These are phyloP conservation scores for Podila horticola DNA, from an alignment of 192 early-diverging fungal species.

Conservation along the genomic window DNA sequence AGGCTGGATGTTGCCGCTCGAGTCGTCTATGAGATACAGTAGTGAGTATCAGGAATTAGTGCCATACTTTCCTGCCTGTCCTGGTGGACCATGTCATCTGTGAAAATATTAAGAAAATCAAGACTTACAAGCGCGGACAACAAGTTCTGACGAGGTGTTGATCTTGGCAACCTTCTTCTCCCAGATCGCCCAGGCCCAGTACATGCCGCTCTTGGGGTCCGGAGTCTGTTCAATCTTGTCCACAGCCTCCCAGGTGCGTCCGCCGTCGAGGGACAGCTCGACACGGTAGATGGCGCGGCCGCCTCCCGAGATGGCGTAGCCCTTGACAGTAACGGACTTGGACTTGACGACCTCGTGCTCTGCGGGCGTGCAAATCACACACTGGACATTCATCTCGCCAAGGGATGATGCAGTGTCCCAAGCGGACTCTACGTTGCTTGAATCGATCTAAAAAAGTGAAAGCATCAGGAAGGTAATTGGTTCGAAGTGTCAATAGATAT, in stretches of 20 bases:
- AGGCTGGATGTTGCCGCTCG: slow-evolving; percentile 90
- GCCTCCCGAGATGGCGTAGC: slow-evolving; percentile 85
- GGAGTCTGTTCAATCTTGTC: slow-evolving; percentile 58
- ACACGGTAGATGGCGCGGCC: slow-evolving; percentile 82
- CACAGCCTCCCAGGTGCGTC: slow-evolving; percentile 82
- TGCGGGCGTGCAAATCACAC: slow-evolving; percentile 73
- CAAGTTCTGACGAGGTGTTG: slow-evolving; percentile 64
- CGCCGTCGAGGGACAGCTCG: slow-evolving; percentile 84
- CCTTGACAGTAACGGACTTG: slow-evolving; percentile 61
- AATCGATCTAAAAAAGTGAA: not conserved
- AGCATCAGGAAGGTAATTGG: not conserved
- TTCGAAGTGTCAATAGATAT: slow-evolving; percentile 14
- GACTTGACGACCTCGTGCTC: slow-evolving; percentile 54
- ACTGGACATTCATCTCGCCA: slow-evolving; percentile 84
- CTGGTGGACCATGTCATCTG: not conserved
- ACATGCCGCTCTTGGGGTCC: slow-evolving; percentile 34
- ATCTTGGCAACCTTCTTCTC: slow-evolving; percentile 60
- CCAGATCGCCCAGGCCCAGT: slow-evolving; percentile 91
- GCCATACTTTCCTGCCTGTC: too few species aligned
- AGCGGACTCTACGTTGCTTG: slow-evolving; percentile 46
- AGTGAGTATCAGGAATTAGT: too few species aligned
- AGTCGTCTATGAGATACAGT: slow-evolving; percentile 63
- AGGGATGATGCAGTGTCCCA: slow-evolving; percentile 62
- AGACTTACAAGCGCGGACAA: slow-evolving; percentile 79
- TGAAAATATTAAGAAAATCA: not conserved